phyloP scores from a whole-genome alignment of 177 flowering plant genomes.

The Vitis hybrid region DNA sequence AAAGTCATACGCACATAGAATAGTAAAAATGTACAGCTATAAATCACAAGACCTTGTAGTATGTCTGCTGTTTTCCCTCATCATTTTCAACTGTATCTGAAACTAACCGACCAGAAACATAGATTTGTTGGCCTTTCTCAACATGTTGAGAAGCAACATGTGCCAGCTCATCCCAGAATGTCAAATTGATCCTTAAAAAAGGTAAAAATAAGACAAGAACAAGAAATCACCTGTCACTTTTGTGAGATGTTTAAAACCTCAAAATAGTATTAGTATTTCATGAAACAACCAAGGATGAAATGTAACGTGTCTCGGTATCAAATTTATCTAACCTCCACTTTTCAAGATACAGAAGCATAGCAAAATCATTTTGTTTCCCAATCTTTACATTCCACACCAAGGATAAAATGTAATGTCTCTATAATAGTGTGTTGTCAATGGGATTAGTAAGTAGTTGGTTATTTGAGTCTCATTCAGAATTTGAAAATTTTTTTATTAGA shows the following conservation, averaged over 20 bases:
- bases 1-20: not conserved
- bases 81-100: constrained; percentile 69
- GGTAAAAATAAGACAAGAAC: too few species aligned
- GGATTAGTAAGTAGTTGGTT: too few species aligned
- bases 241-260: not conserved
- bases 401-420: too few species aligned
- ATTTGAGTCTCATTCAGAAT: too few species aligned
- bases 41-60: constrained; percentile 65
- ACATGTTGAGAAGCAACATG: constrained; percentile 75
- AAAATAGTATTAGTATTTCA: not conserved
- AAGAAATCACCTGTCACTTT: not conserved
- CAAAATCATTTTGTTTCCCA: too few species aligned
- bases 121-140: constrained; percentile 78
- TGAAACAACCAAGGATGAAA: not conserved
- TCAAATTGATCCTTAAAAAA: constrained; percentile 71
- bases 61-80: constrained; percentile 72
- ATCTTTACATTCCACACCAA: too few species aligned
- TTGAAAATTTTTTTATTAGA: too few species aligned
- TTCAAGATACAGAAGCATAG: too few species aligned
- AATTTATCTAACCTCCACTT: too few species aligned
- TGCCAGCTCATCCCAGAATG: constrained; percentile 94
- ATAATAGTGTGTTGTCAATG: too few species aligned
- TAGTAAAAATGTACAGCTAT: not conserved
- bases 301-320: not conserved
- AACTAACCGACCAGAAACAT: constrained; percentile 75